These are phyloP conservation scores for Epichloe festucae DNA, from an alignment of 2,329 filamentous ascomycete genomes.

Conservation along the genomic window DNA sequence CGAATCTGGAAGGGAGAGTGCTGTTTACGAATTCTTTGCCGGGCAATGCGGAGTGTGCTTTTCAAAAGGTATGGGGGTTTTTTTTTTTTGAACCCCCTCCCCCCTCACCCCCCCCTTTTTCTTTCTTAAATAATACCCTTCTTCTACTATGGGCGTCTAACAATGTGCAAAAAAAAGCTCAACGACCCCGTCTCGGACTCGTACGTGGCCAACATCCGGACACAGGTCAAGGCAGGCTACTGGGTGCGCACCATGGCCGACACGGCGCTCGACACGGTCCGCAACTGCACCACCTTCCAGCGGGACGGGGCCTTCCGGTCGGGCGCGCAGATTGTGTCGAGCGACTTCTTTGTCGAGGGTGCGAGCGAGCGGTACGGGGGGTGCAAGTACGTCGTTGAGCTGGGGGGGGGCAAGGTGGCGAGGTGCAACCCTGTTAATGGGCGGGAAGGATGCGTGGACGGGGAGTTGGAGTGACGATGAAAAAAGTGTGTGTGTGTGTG, in stretches of 20 bases:
- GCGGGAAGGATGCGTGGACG: conserved; percentile 9
- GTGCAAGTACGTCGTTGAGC: conserved; percentile 26
- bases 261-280: conserved; percentile 29
- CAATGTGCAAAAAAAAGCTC: conserved; percentile 15
- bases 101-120: too few species aligned
- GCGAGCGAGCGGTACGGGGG: conserved; percentile 30
- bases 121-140: too few species aligned
- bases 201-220: conserved; percentile 26
- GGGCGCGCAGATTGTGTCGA: conserved; percentile 36
- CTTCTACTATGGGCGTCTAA: not conserved
- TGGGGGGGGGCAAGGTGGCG: conserved; percentile 13
- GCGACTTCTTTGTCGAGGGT: conserved; percentile 33
- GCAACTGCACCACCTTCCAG: conserved; percentile 23
- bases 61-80: conserved; percentile 24
- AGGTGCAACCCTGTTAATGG: conserved; percentile 20
- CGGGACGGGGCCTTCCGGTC: conserved; percentile 22
- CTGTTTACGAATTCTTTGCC: conserved; percentile 35
- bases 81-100: too few species aligned
- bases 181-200: conserved; percentile 26
- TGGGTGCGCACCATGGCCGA: conserved; percentile 36
- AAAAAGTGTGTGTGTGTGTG: too few species aligned
- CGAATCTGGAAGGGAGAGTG: conserved; percentile 28
- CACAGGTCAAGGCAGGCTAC: conserved; percentile 31
- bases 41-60: conserved; percentile 31
- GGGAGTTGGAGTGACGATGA: conserved; percentile 2